phyloP scores from a whole-genome alignment of 352 stramenopile species.

The Phytophthora cryptogea region DNA sequence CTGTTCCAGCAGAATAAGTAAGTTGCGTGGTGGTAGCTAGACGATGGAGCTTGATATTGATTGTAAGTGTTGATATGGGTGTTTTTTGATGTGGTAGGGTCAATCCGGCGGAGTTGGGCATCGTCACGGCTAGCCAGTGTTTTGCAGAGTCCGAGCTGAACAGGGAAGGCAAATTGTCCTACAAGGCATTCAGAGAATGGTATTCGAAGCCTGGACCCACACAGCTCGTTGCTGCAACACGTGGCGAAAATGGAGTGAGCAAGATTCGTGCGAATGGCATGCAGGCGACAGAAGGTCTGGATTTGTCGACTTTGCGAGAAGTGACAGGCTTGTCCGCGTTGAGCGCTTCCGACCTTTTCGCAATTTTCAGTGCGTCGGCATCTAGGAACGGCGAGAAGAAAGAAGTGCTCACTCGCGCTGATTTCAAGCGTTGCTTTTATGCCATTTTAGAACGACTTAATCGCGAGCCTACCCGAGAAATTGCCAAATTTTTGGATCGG shows the following conservation, averaged over 20 bases:
- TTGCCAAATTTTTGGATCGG: conserved; percentile 65
- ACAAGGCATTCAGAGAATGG: conserved; percentile 75
- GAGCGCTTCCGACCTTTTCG: conserved; percentile 63
- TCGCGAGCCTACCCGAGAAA: conserved; percentile 49
- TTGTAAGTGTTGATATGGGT: background rate
- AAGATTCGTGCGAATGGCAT: conserved; percentile 14
- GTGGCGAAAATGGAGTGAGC: conserved; percentile 2
- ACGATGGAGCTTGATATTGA: conserved; percentile 2
- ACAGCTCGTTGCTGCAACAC: conserved; percentile 36
- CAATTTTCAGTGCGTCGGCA: conserved; percentile 50
- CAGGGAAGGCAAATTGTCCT: conserved; percentile 70
- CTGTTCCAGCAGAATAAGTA: conserved; percentile 78
- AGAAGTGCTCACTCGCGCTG: conserved; percentile 51
- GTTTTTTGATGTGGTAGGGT: conserved; percentile 37
- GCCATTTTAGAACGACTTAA: conserved; percentile 65
- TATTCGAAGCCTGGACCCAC: conserved; percentile 71
- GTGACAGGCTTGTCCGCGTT: conserved; percentile 56
- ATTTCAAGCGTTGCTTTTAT: conserved; percentile 77
- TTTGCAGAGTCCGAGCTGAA: conserved; percentile 76
- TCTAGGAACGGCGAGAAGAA: conserved; percentile 14
- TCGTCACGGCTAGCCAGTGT: conserved; percentile 74
- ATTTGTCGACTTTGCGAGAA: conserved; percentile 47
- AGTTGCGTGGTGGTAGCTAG: conserved; percentile 10
- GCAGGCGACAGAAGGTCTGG: conserved; percentile 19
- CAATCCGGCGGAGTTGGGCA: conserved; percentile 62